Base-by-base conservation (phyloP, 768 basidiomycete genomes). In the Mycena vitilis region DNA sequence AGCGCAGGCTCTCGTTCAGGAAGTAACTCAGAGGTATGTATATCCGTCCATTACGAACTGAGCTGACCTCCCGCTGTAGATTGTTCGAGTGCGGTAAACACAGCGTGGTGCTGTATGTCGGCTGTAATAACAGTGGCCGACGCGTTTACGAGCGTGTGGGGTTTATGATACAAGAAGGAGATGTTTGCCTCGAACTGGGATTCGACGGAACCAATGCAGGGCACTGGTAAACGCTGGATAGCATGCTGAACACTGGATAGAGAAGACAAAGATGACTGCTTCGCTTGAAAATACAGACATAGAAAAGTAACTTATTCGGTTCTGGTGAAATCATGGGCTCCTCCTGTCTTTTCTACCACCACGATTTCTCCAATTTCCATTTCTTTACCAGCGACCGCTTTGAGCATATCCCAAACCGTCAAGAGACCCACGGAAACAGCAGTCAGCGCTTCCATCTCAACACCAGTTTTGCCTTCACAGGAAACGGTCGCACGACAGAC, bases 371-470 rank as follows among this genome's bases (percentile, higher is more conserved):
- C 83, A 42, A 98, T 93, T 66, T 87, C 80, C 93, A 97, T 95
- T 65, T 94, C 92, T 75, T 87, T 86, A n/a, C 94, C 95, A 1
- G 93, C 94, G 2, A 95, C 90, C 6, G 92, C 91, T 80, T 96
- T 96, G 37, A 96, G 85, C 95, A 97, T 96, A 75, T 95, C 95
- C 93, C 95, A 97, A 16, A 96, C 89, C 1, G 94, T 94, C 61
- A 96, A 81, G 38, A 94, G 83, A 7, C 90, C 90, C 37, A 93
- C 82, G 1, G 89, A 89, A 11, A 94, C 95, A 25, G 91, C 91
- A n/a, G 91, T 93, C 63, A 96, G 77, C 25, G 95, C 95, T 80
- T 98, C 96, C 92, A 98, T 95, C 81, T 95, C 94, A 22, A 95
- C 93, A 6, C 95, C 93, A 16, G 95, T 95, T 77, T 89, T 90